Conservation (phyloP, 176 grass and related monocot genomes). For the Hsuehochloa calcarea region DNA sequence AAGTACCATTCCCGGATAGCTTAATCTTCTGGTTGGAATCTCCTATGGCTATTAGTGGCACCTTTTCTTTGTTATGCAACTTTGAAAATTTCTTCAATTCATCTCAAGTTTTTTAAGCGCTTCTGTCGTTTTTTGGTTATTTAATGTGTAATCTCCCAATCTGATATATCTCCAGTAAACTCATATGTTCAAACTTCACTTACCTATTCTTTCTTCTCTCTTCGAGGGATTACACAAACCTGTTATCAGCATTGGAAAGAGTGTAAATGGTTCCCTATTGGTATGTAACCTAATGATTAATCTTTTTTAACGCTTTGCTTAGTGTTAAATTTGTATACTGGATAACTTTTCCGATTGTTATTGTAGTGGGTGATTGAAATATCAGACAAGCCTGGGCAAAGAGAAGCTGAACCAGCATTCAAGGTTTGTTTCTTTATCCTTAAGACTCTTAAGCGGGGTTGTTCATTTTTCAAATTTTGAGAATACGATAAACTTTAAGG, state of each 20-base stretch:
- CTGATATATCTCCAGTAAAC: neutral
- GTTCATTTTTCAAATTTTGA: neutral
- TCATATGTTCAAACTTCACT: conserved; percentile 37
- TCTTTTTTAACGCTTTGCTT: neutral
- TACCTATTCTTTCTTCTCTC: conserved; percentile 74
- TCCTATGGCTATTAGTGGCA: neutral
- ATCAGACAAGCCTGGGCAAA: conserved; percentile 82
- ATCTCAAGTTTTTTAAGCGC: conserved; percentile 2
- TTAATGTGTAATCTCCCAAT: neutral
- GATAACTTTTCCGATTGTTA: conserved; percentile 28
- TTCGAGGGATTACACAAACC: conserved; percentile 85
- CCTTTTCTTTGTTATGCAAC: neutral
- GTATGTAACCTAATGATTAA: conserved; percentile 42
- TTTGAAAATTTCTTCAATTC: neutral
- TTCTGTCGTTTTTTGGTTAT: neutral
- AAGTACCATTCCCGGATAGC: neutral
- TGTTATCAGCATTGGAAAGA: conserved; percentile 95
- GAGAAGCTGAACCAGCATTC: conserved; percentile 88
- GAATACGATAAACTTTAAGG: neutral
- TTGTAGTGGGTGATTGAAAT: conserved; percentile 94
- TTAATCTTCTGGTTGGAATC: conserved; percentile 22
- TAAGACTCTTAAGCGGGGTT: neutral
- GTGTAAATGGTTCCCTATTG: conserved; percentile 77
- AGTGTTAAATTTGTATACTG: conserved; percentile 18
- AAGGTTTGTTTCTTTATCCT: conserved; percentile 54